These are phyloP conservation scores for Mycena olivaceomarginata DNA, from an alignment of 768 basidiomycete species.

Conservation along the genomic window DNA sequence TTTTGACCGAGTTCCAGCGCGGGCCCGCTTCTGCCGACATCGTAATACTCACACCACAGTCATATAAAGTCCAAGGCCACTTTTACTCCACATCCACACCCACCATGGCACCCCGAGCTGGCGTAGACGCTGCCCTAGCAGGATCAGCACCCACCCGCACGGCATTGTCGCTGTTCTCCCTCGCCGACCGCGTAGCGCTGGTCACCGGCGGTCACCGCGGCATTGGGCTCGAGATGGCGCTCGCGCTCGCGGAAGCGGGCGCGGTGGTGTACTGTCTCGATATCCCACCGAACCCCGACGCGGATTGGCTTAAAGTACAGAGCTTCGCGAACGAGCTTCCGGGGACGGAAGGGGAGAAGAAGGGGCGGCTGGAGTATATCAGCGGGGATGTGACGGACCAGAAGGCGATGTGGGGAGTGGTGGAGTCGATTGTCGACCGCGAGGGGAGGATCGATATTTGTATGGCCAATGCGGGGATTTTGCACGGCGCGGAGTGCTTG, in stretches of 20 bases:
- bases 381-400: conserved; percentile 81
- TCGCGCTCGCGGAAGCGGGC: conserved; percentile 79
- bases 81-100: not conserved
- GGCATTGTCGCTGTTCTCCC: conserved; percentile 76
- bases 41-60: not conserved
- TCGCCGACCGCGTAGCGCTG: conserved; percentile 74
- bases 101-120: conserved; percentile 23
- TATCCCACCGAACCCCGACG: conserved; percentile 67
- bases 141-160: conserved; percentile 60
- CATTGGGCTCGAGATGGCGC: conserved; percentile 90
- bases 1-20: too few species aligned
- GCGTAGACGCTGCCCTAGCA: conserved; percentile 29
- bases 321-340: conserved; percentile 68
- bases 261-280: conserved; percentile 80
- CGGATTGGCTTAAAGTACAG: conserved; percentile 69
- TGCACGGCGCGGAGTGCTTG: conserved; percentile 78
- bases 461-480: conserved; percentile 86
- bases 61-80: not conserved
- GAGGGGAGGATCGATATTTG: conserved; percentile 87
- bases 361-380: conserved; percentile 72
- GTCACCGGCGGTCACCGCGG: conserved; percentile 82
- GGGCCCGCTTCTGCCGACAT: not conserved
- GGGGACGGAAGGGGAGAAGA: conserved; percentile 6
- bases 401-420: conserved; percentile 72
- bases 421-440: conserved; percentile 75